Evolutionary conservation across 1,139 yeast species (phyloP).

Genomic region (Taiozyma sp.): DNA sequence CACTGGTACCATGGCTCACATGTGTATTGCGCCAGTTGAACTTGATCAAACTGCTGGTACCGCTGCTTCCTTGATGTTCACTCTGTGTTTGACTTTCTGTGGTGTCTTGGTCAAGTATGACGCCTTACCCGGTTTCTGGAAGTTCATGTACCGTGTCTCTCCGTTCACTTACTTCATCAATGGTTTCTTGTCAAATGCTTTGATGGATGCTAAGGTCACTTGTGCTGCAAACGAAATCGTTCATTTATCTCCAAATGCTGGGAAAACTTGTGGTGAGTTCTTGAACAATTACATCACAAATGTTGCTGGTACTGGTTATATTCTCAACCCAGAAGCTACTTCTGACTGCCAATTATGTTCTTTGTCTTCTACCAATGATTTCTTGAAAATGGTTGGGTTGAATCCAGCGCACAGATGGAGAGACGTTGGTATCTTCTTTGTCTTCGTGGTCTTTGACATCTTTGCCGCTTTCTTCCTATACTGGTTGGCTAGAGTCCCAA

Average conservation of each 20-base stretch:
- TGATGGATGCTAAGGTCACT: constrained; percentile 42
- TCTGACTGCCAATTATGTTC: constrained; percentile 46
- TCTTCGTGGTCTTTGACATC: constrained; percentile 47
- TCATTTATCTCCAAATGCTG: constrained; percentile 38
- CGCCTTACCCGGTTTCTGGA: constrained; percentile 51
- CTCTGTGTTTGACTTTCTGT: constrained; percentile 69
- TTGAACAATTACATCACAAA: constrained; percentile 37
- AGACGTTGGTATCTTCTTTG: constrained; percentile 44
- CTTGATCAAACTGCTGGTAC: constrained; percentile 72
- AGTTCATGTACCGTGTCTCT: constrained; percentile 54
- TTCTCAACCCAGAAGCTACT: constrained; percentile 38
- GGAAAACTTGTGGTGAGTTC: constrained; percentile 48
- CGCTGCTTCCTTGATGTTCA: constrained; percentile 53
- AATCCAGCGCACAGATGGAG: constrained; percentile 54
- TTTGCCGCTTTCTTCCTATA: constrained; percentile 49
- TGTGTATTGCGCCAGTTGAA: constrained; percentile 56
- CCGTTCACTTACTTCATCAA: constrained; percentile 31
- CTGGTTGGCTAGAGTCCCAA: constrained; percentile 76
- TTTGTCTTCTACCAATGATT: constrained; percentile 43
- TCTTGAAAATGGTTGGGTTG: constrained; percentile 41
- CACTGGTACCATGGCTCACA: constrained; percentile 55
- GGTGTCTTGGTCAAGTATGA: constrained; percentile 65
- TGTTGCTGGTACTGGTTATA: constrained; percentile 48
- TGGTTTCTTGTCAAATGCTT: constrained; percentile 45
- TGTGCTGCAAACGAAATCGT: constrained; percentile 46